Evolutionary conservation across 2,329 filamentous ascomycete genomes (phyloP).

Genomic region (Dactylellina parvicollis): DNA sequence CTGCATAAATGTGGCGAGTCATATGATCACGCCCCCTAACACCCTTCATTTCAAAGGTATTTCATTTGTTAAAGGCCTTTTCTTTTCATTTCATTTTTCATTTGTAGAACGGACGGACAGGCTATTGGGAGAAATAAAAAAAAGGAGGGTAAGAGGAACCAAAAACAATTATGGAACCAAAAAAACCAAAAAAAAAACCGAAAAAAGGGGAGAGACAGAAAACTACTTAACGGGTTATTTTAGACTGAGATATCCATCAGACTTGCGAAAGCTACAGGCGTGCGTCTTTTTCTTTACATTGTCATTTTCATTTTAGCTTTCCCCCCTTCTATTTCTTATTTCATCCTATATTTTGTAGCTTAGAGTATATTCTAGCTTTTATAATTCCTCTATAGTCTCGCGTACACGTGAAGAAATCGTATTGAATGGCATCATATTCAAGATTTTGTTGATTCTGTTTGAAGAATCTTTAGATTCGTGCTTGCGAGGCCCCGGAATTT

Average conservation of each 20-base stretch:
- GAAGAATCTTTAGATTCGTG: too few species aligned
- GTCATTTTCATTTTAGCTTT: background rate
- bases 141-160: background rate
- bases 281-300: conserved; percentile 13
- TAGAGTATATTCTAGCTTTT: background rate
- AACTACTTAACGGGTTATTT: conserved; percentile 11
- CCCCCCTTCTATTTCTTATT: conserved; percentile 5
- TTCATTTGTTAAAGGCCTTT: too few species aligned
- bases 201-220: background rate
- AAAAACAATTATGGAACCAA: background rate
- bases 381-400: background rate
- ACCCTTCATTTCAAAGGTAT: conserved; percentile 1
- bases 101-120: too few species aligned
- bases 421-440: too few species aligned
- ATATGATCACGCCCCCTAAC: too few species aligned
- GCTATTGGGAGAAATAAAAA: background rate
- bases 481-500: background rate
- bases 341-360: background rate
- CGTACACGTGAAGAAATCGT: too few species aligned
- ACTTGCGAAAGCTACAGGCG: conserved; percentile 49
- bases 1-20: conserved; percentile 24
- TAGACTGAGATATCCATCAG: conserved; percentile 52
- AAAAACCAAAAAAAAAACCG: conserved; percentile 10
- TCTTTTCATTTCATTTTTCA: conserved; percentile 25
- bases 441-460: too few species aligned